Conservation (phyloP, 805 yeast genomes). For the Candida sanyiensis region DNA sequence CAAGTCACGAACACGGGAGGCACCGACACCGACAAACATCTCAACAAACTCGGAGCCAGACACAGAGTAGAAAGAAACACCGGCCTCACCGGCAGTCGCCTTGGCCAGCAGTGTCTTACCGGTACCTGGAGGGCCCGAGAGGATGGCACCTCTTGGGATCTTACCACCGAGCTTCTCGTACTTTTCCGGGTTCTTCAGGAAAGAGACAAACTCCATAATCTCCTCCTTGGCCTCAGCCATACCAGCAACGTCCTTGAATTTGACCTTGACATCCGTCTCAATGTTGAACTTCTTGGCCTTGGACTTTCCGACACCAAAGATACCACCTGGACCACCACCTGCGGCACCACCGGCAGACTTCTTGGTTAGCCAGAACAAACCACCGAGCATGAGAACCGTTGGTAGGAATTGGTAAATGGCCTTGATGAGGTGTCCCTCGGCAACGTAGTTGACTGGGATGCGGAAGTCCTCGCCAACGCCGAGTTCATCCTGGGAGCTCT, state of each 20-base stretch:
- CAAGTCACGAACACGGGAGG: constrained; percentile 93
- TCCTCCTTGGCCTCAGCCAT: constrained; percentile 95
- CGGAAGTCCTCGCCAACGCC: constrained; percentile 56
- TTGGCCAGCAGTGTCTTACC: constrained; percentile 96
- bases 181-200: constrained; percentile 82
- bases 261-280: constrained; percentile 83
- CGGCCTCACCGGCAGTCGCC: constrained; percentile 99
- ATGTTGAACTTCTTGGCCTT: constrained; percentile 88
- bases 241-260: constrained; percentile 95
- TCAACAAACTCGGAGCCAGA: constrained; percentile 98
- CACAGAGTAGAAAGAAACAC: constrained; percentile 92
- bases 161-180: constrained; percentile 93
- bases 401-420: constrained; percentile 75
- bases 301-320: constrained; percentile 87
- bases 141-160: constrained; percentile 96
- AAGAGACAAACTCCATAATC: constrained; percentile 95
- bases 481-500: constrained; percentile 66
- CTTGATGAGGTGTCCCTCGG: constrained; percentile 61
- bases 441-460: constrained; percentile 76
- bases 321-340: constrained; percentile 59
- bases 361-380: constrained; percentile 76
- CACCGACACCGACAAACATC: constrained; percentile 99
- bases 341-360: constrained; percentile 44
- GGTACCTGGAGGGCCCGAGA: constrained; percentile 99
- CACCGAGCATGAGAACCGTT: constrained; percentile 83